A percentile compares a stretch with the other conserved stretches of the same genome.
These are phyloP conservation scores for Podospora pseudopauciseta DNA, from an alignment of 495 filamentous ascomycete species.

Conservation along the genomic window DNA sequence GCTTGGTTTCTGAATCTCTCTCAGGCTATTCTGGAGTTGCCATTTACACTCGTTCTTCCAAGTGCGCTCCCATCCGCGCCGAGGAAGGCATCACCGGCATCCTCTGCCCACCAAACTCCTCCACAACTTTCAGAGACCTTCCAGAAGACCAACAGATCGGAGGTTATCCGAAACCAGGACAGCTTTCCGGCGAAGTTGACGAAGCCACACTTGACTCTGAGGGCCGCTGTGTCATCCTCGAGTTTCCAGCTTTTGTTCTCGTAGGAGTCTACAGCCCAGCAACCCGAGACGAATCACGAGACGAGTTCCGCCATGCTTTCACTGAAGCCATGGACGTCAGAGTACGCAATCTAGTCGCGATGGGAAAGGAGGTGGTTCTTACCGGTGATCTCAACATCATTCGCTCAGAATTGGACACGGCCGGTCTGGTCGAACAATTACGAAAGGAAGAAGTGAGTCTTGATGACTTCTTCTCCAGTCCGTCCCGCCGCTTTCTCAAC, in stretches of 20 bases:
- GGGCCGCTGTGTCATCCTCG: conserved; percentile 86
- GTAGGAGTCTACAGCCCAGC: conserved; percentile 90
- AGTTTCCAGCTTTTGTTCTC: conserved; percentile 92
- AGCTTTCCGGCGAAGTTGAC: conserved; percentile 63
- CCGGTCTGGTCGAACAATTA: conserved; percentile 63
- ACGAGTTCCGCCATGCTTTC: conserved; percentile 78
- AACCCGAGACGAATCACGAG: conserved; percentile 76
- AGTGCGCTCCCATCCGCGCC: conserved; percentile 81
- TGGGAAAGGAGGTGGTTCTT: conserved; percentile 78
- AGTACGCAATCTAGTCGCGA: conserved; percentile 74
- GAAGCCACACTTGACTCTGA: conserved; percentile 77
- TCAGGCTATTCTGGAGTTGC: conserved; percentile 94
- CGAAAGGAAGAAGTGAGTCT: conserved; percentile 54
- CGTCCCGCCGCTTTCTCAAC: conserved; percentile 80
- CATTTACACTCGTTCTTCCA: conserved; percentile 88
- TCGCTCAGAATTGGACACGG: conserved; percentile 67
- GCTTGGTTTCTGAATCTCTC: conserved; percentile 15
- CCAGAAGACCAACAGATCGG: conserved; percentile 79
- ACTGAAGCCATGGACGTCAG: conserved; percentile 74
- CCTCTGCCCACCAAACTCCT: conserved; percentile 71
- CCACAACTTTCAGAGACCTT: conserved; percentile 70
- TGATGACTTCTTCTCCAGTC: conserved; percentile 59
- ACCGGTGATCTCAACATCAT: conserved; percentile 91
- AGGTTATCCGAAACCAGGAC: conserved; percentile 73
- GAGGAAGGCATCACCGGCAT: conserved; percentile 91